A percentile compares a stretch with the other conserved stretches of the same genome.
These are phyloP conservation scores for Suillus decipiens DNA, from an alignment of 768 basidiomycete species.

Conservation along the genomic window DNA sequence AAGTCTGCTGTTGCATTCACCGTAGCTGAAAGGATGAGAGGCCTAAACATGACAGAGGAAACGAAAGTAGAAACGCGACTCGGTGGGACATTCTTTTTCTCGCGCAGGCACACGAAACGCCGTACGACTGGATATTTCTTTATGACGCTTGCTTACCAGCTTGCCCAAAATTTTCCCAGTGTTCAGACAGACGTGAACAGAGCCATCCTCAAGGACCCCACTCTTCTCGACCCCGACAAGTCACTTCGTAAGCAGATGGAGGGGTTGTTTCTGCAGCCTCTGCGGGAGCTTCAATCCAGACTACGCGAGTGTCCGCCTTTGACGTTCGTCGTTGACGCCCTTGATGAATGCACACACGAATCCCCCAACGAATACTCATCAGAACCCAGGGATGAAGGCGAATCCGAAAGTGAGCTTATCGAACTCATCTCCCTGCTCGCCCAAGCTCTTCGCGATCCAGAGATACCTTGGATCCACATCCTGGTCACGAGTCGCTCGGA, in stretches of 20 bases:
- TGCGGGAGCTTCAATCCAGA: neutral
- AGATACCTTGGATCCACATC: neutral
- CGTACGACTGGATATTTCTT: slow-evolving; percentile 1
- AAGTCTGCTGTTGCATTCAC: slow-evolving; percentile 1
- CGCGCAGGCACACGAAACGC: neutral
- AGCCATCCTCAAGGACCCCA: neutral
- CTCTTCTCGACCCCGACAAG: neutral
- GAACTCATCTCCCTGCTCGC: neutral
- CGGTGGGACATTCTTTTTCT: neutral
- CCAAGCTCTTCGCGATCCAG: neutral
- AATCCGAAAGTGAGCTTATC: neutral
- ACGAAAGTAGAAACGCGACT: neutral
- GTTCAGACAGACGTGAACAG: neutral
- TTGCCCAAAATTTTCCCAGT: neutral
- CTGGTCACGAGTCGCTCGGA: neutral
- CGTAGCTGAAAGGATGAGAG: slow-evolving; percentile 1
- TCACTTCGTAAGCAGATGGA: slow-evolving; percentile 2
- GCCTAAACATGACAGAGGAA: neutral
- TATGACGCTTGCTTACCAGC: neutral
- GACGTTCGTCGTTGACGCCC: neutral
- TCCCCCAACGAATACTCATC: neutral
- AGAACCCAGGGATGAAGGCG: neutral
- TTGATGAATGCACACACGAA: neutral
- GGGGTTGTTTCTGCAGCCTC: neutral
- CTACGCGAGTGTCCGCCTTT: neutral